Percentiles rank a stretch among this genome's conserved stretches.
Conservation (phyloP, 148 eudicot genomes). For the Limonium bicolor region DNA sequence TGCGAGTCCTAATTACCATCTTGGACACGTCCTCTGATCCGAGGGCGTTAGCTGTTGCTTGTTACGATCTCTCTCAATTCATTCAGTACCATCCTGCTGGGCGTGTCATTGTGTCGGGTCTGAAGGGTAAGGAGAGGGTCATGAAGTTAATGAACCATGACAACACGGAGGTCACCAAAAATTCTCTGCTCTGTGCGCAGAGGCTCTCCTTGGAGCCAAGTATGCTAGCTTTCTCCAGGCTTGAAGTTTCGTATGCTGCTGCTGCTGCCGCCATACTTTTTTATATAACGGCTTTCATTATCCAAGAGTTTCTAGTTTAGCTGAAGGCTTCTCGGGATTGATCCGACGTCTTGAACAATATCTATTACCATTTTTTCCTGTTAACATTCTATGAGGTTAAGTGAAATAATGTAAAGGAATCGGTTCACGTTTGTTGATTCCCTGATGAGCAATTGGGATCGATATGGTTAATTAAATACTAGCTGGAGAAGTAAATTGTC, state of each 20-base stretch:
- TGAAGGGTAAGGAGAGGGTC: conserved; percentile 92
- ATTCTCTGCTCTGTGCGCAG: conserved; percentile 85
- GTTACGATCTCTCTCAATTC: conserved; percentile 91
- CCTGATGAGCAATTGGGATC: too few species aligned
- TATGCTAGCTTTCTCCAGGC: conserved; percentile 95
- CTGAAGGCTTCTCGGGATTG: too few species aligned
- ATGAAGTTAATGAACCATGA: conserved; percentile 92
- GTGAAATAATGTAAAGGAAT: too few species aligned
- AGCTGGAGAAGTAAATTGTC: too few species aligned
- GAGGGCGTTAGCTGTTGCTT: conserved; percentile 78
- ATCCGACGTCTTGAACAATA: too few species aligned
- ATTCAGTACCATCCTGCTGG: conserved; percentile 89
- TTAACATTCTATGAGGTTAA: too few species aligned
- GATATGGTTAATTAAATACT: too few species aligned
- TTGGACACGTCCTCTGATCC: conserved; percentile 70
- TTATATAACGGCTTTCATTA: too few species aligned
- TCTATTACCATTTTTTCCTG: too few species aligned
- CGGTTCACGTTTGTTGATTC: too few species aligned
- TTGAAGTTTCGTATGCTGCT: conserved; percentile 11
- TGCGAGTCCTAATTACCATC: conserved; percentile 79
- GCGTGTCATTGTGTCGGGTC: conserved; percentile 69
- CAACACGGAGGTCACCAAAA: conserved; percentile 88
- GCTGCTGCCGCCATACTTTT: neutral
- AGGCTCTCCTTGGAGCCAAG: conserved; percentile 96
- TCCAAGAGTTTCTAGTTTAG: too few species aligned